Evolutionary conservation across 2,329 filamentous ascomycete genomes (phyloP).

Genomic region (Penicillium sp.): DNA sequence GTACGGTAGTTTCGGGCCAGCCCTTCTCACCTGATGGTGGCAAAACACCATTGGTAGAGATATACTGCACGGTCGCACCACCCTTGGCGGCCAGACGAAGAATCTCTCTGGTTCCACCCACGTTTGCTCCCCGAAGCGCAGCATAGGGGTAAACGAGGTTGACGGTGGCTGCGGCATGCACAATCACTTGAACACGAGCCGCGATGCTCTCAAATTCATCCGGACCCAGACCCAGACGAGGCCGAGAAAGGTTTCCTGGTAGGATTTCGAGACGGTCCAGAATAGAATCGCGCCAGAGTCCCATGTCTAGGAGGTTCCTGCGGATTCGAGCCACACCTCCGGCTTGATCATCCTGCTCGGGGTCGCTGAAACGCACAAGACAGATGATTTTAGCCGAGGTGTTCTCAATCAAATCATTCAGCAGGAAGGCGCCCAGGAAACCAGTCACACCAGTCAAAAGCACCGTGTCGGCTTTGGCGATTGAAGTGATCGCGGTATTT

Average conservation of each 20-base stretch:
- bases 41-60: constrained; percentile 77
- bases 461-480: constrained; percentile 66
- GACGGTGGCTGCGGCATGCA: constrained; percentile 75
- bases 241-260: constrained; percentile 68
- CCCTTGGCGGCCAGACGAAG: constrained; percentile 66
- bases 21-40: constrained; percentile 63
- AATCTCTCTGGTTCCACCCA: constrained; percentile 74
- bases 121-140: constrained; percentile 69
- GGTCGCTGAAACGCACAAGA: constrained; percentile 69
- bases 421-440: constrained; percentile 71
- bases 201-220: constrained; percentile 66
- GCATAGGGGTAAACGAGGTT: constrained; percentile 81
- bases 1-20: constrained; percentile 68
- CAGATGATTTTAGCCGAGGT: constrained; percentile 70
- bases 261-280: constrained; percentile 75
- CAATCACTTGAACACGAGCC: constrained; percentile 65
- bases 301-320: constrained; percentile 72
- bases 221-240: constrained; percentile 65
- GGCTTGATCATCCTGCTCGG: constrained; percentile 61
- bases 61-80: constrained; percentile 71
- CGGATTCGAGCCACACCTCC: constrained; percentile 70
- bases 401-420: constrained; percentile 64
- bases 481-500: constrained; percentile 53
- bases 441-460: constrained; percentile 74
- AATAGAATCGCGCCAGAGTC: constrained; percentile 72